These are phyloP conservation scores for Funneliformis geosporum DNA, from an alignment of 192 early-diverging fungal genomes.

Conservation along the genomic window DNA sequence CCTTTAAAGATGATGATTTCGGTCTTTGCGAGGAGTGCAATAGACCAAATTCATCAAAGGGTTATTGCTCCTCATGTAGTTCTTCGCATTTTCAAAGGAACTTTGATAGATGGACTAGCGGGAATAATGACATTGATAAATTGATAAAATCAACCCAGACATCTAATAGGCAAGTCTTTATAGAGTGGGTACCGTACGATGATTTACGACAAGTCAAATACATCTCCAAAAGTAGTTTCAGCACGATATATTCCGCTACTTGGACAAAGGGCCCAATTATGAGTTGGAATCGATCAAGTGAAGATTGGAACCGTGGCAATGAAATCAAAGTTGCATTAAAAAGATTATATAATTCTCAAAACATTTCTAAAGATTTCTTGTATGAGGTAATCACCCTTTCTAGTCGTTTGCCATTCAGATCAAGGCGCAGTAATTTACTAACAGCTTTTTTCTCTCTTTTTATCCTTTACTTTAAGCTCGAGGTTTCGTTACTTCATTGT, in stretches of 20 bases:
- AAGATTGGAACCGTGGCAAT: not conserved
- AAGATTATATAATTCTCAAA: slow-evolving; percentile 11
- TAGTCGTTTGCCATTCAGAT: not conserved
- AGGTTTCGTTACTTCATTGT: not conserved
- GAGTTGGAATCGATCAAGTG: not conserved
- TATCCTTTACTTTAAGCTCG: not conserved
- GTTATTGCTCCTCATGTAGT: not conserved
- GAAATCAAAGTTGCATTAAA: slow-evolving; percentile 25
- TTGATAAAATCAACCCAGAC: slow-evolving; percentile 5
- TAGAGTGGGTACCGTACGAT: slow-evolving; percentile 26
- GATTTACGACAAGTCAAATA: slow-evolving; percentile 5
- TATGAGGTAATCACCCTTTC: not conserved
- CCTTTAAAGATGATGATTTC: not conserved
- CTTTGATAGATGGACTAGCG: not conserved
- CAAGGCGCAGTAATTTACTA: no score
- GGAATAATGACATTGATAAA: not conserved
- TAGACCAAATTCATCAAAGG: not conserved
- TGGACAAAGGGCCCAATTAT: slow-evolving; percentile 7
- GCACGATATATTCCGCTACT: slow-evolving; percentile 4
- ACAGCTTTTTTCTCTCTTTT: not conserved
- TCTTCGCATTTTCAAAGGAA: not conserved
- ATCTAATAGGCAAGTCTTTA: not conserved
- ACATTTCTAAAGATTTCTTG: slow-evolving; percentile 7
- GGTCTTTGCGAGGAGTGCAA: not conserved
- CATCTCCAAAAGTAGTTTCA: slow-evolving; percentile 4